Conservation (phyloP, 768 basidiomycete species). For the Sporobolomyces pararoseus region DNA sequence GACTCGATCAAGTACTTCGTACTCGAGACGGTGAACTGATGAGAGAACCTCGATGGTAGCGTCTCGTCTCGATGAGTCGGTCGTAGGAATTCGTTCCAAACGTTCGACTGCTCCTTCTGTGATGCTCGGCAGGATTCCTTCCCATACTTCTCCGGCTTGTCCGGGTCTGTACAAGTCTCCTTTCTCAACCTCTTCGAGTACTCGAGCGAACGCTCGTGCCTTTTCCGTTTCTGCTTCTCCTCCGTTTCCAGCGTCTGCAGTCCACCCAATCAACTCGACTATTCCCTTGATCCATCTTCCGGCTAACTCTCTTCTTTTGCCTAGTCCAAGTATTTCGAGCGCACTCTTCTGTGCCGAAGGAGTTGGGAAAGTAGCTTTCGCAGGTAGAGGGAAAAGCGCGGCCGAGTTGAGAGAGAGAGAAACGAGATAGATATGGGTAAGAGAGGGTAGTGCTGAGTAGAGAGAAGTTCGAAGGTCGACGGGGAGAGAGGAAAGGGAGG, state of each 20-base stretch:
- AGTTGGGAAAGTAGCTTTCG: constrained; percentile 34
- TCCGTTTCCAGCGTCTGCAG: too few species aligned
- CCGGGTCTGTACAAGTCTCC: constrained; percentile 28
- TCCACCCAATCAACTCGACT: constrained; percentile 20
- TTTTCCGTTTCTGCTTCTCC: constrained; percentile 1
- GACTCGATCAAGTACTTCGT: background rate
- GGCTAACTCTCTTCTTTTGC: constrained; percentile 32
- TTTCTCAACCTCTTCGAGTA: constrained; percentile 25
- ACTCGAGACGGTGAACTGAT: constrained; percentile 5
- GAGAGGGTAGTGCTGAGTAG: constrained; percentile 4
- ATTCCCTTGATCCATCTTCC: constrained; percentile 26
- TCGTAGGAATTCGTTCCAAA: background rate
- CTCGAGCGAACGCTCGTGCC: constrained; percentile 4
- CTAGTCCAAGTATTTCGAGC: constrained; percentile 28
- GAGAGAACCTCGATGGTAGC: constrained; percentile 2
- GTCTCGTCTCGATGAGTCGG: background rate
- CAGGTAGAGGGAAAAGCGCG: constrained; percentile 36
- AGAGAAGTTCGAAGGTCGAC: background rate
- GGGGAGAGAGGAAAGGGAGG: constrained; percentile 10
- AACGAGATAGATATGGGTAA: constrained; percentile 24
- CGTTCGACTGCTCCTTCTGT: background rate
- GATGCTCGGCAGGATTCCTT: constrained; percentile 8
- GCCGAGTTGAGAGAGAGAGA: constrained; percentile 22
- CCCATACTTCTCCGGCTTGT: constrained; percentile 20
- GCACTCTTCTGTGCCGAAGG: constrained; percentile 37